phyloP scores from a whole-genome alignment of 306 rosid genomes.

The Cicer cuneatum region DNA sequence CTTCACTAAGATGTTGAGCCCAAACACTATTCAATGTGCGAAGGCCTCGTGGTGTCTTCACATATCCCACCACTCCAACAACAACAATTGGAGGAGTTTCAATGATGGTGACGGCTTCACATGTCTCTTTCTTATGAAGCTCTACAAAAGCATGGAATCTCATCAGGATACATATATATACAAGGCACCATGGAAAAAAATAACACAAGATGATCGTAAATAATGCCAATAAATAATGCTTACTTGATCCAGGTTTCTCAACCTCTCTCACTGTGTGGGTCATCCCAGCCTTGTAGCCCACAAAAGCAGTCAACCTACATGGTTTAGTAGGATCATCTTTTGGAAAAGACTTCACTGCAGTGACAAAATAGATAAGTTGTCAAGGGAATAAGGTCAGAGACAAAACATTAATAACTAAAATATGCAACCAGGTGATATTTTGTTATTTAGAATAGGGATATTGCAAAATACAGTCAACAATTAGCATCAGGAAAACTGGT shows the following conservation, averaged over 20 bases:
- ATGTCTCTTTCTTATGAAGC: conserved; percentile 84
- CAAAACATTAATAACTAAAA: not conserved
- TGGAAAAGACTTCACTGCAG: conserved; percentile 84
- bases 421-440: not conserved
- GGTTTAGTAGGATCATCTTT: conserved; percentile 64
- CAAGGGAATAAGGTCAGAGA: not conserved
- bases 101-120: conserved; percentile 81
- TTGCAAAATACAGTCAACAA: not conserved
- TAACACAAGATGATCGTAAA: not conserved
- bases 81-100: conserved; percentile 81
- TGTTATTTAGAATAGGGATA: not conserved
- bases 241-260: conserved; percentile 89
- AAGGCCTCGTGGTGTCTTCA: conserved; percentile 71
- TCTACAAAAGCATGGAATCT: conserved; percentile 46
- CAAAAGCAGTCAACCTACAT: conserved; percentile 76
- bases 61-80: conserved; percentile 80
- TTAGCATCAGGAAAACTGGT: not conserved
- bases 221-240: conserved; percentile 20
- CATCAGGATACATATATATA: not conserved
- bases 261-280: conserved; percentile 87
- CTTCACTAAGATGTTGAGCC: conserved; percentile 90
- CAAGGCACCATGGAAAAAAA: not conserved
- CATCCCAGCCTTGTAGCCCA: conserved; percentile 89
- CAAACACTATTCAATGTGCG: conserved; percentile 70
- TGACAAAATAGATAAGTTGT: not conserved